Evolutionary conservation across 768 basidiomycete species (phyloP), one percentile per base, ranked within the genome.

Genomic region (Auricularia sp.): DNA sequence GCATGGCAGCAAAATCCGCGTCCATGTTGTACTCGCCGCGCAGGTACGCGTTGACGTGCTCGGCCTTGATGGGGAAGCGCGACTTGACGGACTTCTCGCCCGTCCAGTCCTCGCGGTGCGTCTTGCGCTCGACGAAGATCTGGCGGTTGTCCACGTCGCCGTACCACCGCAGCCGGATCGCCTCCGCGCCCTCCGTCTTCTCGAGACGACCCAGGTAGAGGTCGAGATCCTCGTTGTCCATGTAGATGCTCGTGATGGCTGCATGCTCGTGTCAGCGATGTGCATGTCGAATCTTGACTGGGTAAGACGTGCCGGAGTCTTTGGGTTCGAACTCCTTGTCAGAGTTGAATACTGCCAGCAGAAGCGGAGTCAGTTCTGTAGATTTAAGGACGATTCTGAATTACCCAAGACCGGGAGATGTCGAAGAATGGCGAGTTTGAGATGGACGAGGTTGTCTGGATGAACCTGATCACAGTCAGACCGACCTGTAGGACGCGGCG

Each of bases 141-240:
- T 87, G 91, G 72, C 89, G 93, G 61, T 82, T 84, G 65, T 85
- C 81, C 64, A 85, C 84, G 72, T 93, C 94, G 11, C 97, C 97
- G 71, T 99, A 99, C 97, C 97, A 98, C 42, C 97, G 84, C 66
- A 99, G 77, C 58, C 97, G 92, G 65, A 99, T 83, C 16, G 97
- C 97, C 74, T 99, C 93, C 2, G 97, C 97, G 3, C 97, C 97
- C 77, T 98, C 97, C 0, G 94, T 97, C 81, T 99, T 99, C 76
- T 99, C 97, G 44, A 98, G 78, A 29, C 97, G 87, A 53, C 97
- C 97, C 12, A 99, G 87, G 70, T 99, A 99, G 4, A 99, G 81
- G 64, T 98, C 96, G 43, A 98, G 83, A 47, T 95, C 88, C 71
- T 96, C 91, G 70, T 97, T 94, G 72, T 98, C 96, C 67, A 93